Evolutionary conservation across 768 basidiomycete genomes (phyloP).

Genomic region (Leccinum imitatum): DNA sequence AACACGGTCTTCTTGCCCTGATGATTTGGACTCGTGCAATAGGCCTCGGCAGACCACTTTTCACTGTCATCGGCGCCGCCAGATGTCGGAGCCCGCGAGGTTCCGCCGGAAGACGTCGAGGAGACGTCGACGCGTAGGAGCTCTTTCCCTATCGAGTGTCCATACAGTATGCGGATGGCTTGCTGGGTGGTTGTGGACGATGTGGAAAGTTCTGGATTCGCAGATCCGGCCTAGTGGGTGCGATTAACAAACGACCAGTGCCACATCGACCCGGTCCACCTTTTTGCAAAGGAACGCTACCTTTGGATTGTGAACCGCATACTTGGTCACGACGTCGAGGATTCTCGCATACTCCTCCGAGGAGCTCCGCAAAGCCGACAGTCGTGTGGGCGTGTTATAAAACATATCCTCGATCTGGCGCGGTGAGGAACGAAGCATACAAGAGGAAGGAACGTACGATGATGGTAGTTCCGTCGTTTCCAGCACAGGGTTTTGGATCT

Average conservation of each 20-base stretch:
- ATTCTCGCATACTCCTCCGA: conserved; percentile 93
- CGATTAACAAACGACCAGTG: conserved; percentile 5
- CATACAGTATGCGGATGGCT: conserved; percentile 80
- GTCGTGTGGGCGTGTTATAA: conserved; percentile 86
- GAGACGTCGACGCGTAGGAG: conserved; percentile 50
- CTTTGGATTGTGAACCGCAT: conserved; percentile 90
- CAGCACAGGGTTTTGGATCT: conserved; percentile 88
- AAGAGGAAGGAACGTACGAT: conserved; percentile 48
- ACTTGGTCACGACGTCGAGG: conserved; percentile 87
- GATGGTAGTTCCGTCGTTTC: conserved; percentile 92
- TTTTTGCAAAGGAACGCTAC: conserved; percentile 93
- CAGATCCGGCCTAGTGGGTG: conserved; percentile 57
- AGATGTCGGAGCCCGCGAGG: conserved; percentile 14
- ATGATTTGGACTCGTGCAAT: conserved; percentile 86
- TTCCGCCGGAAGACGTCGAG: conserved; percentile 26
- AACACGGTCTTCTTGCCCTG: conserved; percentile 84
- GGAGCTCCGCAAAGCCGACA: conserved; percentile 77
- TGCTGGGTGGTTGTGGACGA: conserved; percentile 63
- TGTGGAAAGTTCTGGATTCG: conserved; percentile 79
- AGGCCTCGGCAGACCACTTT: conserved; percentile 70
- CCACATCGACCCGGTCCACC: conserved; percentile 38
- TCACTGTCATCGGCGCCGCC: conserved; percentile 36
- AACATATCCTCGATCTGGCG: conserved; percentile 91
- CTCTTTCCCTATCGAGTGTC: conserved; percentile 76
- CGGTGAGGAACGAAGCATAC: neutral